These are phyloP conservation scores for Neurospora sp. DNA, from an alignment of 495 filamentous ascomycete genomes.

Conservation along the genomic window DNA sequence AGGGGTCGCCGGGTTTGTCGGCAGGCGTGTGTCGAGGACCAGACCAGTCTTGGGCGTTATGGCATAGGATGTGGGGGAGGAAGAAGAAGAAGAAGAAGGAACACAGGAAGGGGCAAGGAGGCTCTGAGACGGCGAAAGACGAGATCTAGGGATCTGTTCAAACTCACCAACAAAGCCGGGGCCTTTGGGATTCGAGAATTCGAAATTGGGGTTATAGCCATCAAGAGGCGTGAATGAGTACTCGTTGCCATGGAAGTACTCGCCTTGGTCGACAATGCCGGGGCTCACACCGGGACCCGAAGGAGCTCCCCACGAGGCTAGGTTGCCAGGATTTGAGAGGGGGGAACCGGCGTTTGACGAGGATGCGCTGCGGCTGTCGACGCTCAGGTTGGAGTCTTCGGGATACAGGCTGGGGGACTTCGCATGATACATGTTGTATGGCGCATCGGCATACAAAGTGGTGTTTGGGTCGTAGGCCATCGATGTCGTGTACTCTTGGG, in stretches of 20 bases:
- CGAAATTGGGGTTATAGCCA: constrained; percentile 44
- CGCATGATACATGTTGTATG: constrained; percentile 25
- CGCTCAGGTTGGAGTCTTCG: constrained; percentile 54
- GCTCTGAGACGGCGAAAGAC: constrained; percentile 5
- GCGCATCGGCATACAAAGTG: constrained; percentile 25
- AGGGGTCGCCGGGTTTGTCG: constrained; percentile 18
- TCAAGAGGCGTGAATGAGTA: constrained; percentile 41
- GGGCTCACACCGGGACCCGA: constrained; percentile 55
- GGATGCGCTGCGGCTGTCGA: constrained; percentile 67
- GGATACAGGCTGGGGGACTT: constrained; percentile 32
- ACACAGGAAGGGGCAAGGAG: constrained; percentile 12
- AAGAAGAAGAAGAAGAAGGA: constrained; percentile 22
- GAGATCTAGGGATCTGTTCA: constrained; percentile 24
- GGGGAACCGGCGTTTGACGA: constrained; percentile 81
- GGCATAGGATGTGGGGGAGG: constrained; percentile 18
- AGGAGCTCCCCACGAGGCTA: constrained; percentile 45
- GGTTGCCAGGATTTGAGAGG: constrained; percentile 52
- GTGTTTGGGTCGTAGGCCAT: constrained; percentile 28
- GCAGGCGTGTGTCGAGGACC: constrained; percentile 26
- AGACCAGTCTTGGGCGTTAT: constrained; percentile 13
- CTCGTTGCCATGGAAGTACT: constrained; percentile 48
- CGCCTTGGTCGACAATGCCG: constrained; percentile 54
- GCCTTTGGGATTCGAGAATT: constrained; percentile 44
- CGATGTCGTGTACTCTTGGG: constrained; percentile 29
- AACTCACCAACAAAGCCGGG: constrained; percentile 74